Base-by-base conservation (phyloP, 2,329 filamentous ascomycete genomes). In the Colletotrichum kahawae region DNA sequence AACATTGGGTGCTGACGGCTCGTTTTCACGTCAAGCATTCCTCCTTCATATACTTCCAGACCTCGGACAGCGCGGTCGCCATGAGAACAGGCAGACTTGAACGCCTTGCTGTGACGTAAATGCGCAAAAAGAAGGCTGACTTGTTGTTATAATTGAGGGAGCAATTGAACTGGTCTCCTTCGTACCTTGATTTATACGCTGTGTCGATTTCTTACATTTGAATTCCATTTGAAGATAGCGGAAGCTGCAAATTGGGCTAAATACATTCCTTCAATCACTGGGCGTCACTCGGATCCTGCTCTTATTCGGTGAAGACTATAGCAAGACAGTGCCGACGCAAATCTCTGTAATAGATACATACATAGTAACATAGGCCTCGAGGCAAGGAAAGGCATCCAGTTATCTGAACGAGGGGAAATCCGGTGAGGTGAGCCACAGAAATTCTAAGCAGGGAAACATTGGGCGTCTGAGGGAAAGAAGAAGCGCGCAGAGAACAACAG, bases 151-250 rank as follows among this genome's bases (percentile, higher is more conserved):
- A n/a, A 18, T 43, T 16, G 34, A 4, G 4, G 1, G 13, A 7
- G 14, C 14, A 3, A 6, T 16, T 7, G 4, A 36, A 16, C 2
- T 3, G 6, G 34, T 6, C 6, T 2, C 6, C 16, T 36, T 18
- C 16, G 7, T 1, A 38, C 16, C 1, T 48, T 6, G 9, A n/a
- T 48, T n/a, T 4, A 4, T 6, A 18, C 3, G 12, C 1, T 48
- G 5, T 2, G 5, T 12, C 4, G 4, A 10, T 2, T n/a, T 4
- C 3, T 12, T 34, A 1, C 18, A 10, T 43, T 10, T 10, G 4
- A 8, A 18, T 5, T 43, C 8, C 38, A 43, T 43, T 4, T 5
- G 8, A 43, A 38, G 4, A 16, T 14, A 36, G 14, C 6, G 13
- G 34, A 13, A 7, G 14, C 13, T 6, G 34, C 13, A 13, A 36